phyloP scores from a whole-genome alignment of 2,329 filamentous ascomycete species.

The Phaeosphaeria sp. region DNA sequence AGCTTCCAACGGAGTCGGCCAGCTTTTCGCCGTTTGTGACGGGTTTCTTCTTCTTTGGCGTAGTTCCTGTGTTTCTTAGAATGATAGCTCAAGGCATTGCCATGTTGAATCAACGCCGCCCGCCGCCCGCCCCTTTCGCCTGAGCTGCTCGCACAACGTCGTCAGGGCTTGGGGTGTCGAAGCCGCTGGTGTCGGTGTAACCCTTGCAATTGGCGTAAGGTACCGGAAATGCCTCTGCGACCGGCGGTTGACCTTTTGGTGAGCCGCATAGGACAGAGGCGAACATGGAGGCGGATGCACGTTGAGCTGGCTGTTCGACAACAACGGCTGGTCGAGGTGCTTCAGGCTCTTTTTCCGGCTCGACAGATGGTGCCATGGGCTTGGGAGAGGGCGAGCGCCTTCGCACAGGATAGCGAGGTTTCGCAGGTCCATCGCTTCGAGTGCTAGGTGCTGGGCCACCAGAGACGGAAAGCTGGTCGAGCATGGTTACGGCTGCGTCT shows the following conservation, averaged over 20 bases:
- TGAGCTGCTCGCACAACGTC: constrained; percentile 88
- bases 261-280: constrained; percentile 56
- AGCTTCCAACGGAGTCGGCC: constrained; percentile 55
- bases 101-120: constrained; percentile 33
- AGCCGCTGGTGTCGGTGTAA: constrained; percentile 63
- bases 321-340: constrained; percentile 24
- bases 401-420: constrained; percentile 32
- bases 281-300: constrained; percentile 59
- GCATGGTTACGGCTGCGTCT: constrained; percentile 50
- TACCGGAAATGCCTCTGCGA: constrained; percentile 37
- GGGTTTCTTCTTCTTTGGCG: constrained; percentile 33
- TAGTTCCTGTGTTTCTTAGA: constrained; percentile 34
- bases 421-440: constrained; percentile 11
- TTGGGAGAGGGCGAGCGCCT: constrained; percentile 39
- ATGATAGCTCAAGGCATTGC: constrained; percentile 9
- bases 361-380: constrained; percentile 20
- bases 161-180: constrained; percentile 88
- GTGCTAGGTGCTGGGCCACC: constrained; percentile 12
- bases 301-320: constrained; percentile 45
- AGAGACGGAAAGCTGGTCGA: constrained; percentile 52
- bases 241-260: constrained; percentile 1
- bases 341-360: constrained; percentile 19
- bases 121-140: constrained; percentile 53
- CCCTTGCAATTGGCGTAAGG: constrained; percentile 48
- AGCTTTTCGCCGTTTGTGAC: constrained; percentile 40